phyloP scores from a whole-genome alignment of 1,284 basidiomycete genomes.

The Heterobasidion annosum region DNA sequence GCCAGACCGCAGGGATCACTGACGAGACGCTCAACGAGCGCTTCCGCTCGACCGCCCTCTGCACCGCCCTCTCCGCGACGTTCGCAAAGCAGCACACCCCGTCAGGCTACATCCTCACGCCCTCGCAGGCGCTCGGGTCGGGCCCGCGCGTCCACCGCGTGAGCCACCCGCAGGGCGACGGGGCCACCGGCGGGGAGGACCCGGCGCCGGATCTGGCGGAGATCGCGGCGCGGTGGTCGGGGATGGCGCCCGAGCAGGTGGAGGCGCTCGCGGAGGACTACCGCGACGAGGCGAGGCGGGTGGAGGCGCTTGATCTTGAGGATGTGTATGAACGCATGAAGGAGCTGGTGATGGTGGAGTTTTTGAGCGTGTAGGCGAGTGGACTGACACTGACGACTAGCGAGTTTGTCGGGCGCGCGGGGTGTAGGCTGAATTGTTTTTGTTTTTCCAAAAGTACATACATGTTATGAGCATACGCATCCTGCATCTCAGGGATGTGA shows the following conservation, averaged over 20 bases:
- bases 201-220: constrained; percentile 45
- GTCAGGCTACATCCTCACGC: constrained; percentile 41
- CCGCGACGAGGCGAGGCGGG: constrained; percentile 42
- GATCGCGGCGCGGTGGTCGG: constrained; percentile 60
- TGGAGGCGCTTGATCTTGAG: constrained; percentile 47
- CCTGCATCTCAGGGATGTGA: too few species aligned
- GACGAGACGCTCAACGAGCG: constrained; percentile 63
- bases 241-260: constrained; percentile 54
- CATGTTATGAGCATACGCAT: too few species aligned
- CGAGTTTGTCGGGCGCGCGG: neutral
- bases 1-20: constrained; percentile 56
- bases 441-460: neutral
- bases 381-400: neutral
- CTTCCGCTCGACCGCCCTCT: constrained; percentile 64
- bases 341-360: constrained; percentile 45
- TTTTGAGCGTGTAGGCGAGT: constrained; percentile 12
- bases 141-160: too few species aligned
- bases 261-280: constrained; percentile 51
- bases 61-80: constrained; percentile 44
- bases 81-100: constrained; percentile 32
- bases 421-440: neutral
- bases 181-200: too few species aligned
- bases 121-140: constrained; percentile 32
- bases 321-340: constrained; percentile 52
- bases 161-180: too few species aligned